Evolutionary conservation across 257 asterid species (phyloP).

Genomic region (Solanum ahanhuiri): DNA sequence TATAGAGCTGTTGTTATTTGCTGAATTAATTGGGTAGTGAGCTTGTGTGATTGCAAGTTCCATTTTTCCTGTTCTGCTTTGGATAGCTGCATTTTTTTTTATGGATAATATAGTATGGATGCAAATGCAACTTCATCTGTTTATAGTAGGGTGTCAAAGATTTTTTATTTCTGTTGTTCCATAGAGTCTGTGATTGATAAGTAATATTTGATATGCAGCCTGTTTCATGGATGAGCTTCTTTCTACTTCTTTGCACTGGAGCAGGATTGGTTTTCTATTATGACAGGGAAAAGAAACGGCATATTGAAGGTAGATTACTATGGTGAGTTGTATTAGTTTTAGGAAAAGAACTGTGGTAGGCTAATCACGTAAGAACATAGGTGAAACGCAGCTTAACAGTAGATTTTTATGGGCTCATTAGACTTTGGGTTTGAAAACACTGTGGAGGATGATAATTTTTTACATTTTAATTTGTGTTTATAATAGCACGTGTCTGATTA

Average conservation of each 20-base stretch:
- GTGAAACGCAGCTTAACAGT: not conserved
- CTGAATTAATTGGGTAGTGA: not conserved
- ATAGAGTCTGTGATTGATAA: not conserved
- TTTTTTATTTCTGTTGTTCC: not conserved
- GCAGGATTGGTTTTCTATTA: conserved; percentile 65
- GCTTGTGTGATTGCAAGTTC: not conserved
- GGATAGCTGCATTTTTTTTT: not conserved
- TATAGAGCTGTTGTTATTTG: not conserved
- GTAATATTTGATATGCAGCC: conserved; percentile 33
- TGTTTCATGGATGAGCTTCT: conserved; percentile 83
- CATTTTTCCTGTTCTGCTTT: not conserved
- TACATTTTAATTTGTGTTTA: not conserved
- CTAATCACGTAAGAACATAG: not conserved
- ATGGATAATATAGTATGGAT: not conserved
- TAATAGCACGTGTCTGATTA: not conserved
- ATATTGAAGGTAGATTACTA: conserved; percentile 69
- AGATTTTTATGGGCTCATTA: not conserved
- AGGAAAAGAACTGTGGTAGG: not conserved
- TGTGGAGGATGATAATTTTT: not conserved
- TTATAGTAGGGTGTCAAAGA: not conserved
- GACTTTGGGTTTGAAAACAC: not conserved
- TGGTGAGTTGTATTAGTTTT: conserved; percentile 40
- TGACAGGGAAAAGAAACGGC: conserved; percentile 77
- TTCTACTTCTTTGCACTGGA: conserved; percentile 77
- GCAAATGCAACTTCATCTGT: not conserved